Evolutionary conservation across 306 rosid species (phyloP), one percentile per base, ranked within the genome.

Genomic region (Carpinus fangiana): DNA sequence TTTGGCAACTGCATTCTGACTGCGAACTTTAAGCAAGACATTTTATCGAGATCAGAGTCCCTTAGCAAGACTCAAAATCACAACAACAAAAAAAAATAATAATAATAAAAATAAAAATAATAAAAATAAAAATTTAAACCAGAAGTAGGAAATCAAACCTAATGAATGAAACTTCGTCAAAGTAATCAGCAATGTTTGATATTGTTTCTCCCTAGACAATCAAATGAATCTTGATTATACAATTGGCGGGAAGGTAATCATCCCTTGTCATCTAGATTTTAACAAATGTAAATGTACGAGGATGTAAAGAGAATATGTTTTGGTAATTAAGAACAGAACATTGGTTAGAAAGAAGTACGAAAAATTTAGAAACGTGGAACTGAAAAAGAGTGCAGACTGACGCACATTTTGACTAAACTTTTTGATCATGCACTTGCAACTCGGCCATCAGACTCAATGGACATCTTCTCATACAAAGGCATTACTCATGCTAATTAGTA

Each of bases 11-110:
- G 51, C 72, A 66, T 38, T 57, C 50, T 12, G 38, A 66, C 50
- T 36, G 50, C 50, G 64, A 34, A 28, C 48, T 53, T 68, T 8
- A 62, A 78, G 61, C 75, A 72, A 72, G 52, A 67, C 26, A 43
- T 17, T 41, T 14, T 9, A 65, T 61, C 31, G 12, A 14, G 50
- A 36, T 65, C n/a, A 65, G 47, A 65, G 47, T 41, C 9, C n/a
- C 21, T 14, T 23, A 3, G 31, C 5, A 3, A 20, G 31, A 8
- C 14, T 21, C 16, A 23, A n/a, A n/a, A 26, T 10, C 52, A n/a
- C n/a, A n/a, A n/a, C n/a, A n/a, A n/a, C 9, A 47, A 47, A 59
- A 20, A n/a, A 59, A n/a, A 18, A 20, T 5, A 28, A 28, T n/a
- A n/a, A n/a, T n/a, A n/a, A n/a, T n/a, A 28, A 1, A 28, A 28